These are phyloP conservation scores for Sporothrix protearum DNA, from an alignment of 2,329 filamentous ascomycete species.

Conservation along the genomic window DNA sequence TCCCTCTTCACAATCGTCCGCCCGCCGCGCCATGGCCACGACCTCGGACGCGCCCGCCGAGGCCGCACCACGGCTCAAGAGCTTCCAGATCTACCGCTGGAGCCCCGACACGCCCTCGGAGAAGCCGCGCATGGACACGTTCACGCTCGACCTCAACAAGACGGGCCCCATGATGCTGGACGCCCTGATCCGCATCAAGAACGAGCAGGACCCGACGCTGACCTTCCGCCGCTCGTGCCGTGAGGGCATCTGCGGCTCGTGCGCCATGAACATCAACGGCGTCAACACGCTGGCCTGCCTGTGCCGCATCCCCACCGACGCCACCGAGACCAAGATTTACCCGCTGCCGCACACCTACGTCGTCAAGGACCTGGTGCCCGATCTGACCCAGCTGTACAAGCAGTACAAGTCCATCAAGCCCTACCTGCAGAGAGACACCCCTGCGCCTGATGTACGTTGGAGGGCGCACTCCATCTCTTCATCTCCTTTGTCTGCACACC, in stretches of 20 bases:
- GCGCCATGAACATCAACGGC: slow-evolving; percentile 99
- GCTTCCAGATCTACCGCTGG: slow-evolving; percentile 98
- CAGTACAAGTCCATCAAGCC: slow-evolving; percentile 99
- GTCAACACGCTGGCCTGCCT: slow-evolving; percentile 96
- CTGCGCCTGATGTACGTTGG: slow-evolving; percentile 71
- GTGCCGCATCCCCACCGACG: slow-evolving; percentile 90
- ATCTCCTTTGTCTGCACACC: not conserved
- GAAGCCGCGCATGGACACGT: slow-evolving; percentile 94
- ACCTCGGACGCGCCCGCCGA: slow-evolving; percentile 43
- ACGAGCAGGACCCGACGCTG: slow-evolving; percentile 93
- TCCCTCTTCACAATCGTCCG: slow-evolving; percentile 35
- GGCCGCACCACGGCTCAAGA: slow-evolving; percentile 72
- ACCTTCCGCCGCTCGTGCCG: slow-evolving; percentile 95
- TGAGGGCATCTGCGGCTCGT: slow-evolving; percentile 98
- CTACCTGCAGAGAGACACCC: slow-evolving; percentile 88
- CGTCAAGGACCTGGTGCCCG: slow-evolving; percentile 97
- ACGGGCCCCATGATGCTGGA: slow-evolving; percentile 98
- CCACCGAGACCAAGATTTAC: slow-evolving; percentile 88
- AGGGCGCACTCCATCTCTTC: too few relatives aligned
- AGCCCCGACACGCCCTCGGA: slow-evolving; percentile 86
- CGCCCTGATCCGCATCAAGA: slow-evolving; percentile 97
- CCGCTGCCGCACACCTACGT: slow-evolving; percentile 98
- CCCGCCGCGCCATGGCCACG: slow-evolving; percentile 52
- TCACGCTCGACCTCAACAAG: slow-evolving; percentile 96
- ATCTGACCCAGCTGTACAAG: slow-evolving; percentile 99